Evolutionary conservation across 2,329 filamentous ascomycete species (phyloP), one percentile per base, ranked within the genome.

Genomic region (Chaetoscypha palmicola): DNA sequence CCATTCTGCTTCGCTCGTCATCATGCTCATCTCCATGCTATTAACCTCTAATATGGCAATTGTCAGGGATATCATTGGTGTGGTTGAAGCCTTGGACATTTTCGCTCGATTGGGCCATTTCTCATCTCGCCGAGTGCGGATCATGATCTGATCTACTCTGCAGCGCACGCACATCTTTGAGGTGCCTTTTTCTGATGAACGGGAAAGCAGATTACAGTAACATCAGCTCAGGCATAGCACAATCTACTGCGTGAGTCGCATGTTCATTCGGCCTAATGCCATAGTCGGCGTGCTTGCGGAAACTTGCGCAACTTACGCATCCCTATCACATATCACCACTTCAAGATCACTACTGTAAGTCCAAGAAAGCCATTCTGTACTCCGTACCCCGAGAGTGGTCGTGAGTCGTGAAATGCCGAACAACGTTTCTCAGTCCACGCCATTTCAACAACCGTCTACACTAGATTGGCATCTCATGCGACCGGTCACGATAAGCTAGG

Each of bases 111-210:
- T 36, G 26, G 47, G 51, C 31, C 32, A 45, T 46, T 43, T 16
- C 34, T 51, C 46, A 51, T 51, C 40, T 34, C 43, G 49, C 35
- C 39, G 33, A 46, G 30, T 34, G 43, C 47, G 44, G 46, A 50
- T 45, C 46, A 28, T 37, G n/a, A 28, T 24, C 26, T 42, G 30
- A 39, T 39, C 31, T 34, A 47, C n/a, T n/a, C n/a, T n/a, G n/a
- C n/a, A n/a, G n/a, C n/a, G n/a, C n/a, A n/a, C n/a, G n/a, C n/a
- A n/a, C n/a, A n/a, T n/a, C n/a, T n/a, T n/a, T n/a, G n/a, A n/a
- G n/a, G n/a, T n/a, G n/a, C n/a, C n/a, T n/a, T n/a, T n/a, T n/a
- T n/a, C n/a, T n/a, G n/a, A n/a, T n/a, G n/a, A n/a, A n/a, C n/a
- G n/a, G n/a, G n/a, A n/a, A n/a, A n/a, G n/a, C n/a, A n/a, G n/a